A percentile compares a stretch with the other conserved stretches of the same genome.
phyloP scores from a whole-genome alignment of 495 filamentous ascomycete genomes.

The Elasticomyces elasticus region DNA sequence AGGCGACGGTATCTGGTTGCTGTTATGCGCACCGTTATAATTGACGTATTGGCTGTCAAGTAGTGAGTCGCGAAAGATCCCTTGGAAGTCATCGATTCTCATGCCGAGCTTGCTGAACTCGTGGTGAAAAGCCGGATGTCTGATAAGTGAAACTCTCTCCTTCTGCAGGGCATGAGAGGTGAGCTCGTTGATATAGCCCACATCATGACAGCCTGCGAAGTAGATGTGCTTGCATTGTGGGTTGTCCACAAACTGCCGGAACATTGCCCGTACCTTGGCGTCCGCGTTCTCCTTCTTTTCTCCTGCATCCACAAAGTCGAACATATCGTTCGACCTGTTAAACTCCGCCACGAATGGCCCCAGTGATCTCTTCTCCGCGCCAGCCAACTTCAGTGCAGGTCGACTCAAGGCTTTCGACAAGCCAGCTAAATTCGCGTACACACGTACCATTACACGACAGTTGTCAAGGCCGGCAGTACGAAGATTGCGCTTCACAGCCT shows the following conservation, averaged over 20 bases:
- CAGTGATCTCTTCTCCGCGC: slow-evolving; percentile 44
- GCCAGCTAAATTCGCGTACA: slow-evolving; percentile 49
- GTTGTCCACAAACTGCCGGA: slow-evolving; percentile 48
- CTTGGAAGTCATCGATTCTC: slow-evolving; percentile 25
- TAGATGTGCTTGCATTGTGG: slow-evolving; percentile 58
- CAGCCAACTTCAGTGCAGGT: slow-evolving; percentile 38
- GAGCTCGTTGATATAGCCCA: slow-evolving; percentile 47
- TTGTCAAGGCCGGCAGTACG: slow-evolving; percentile 32
- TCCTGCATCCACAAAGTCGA: slow-evolving; percentile 54
- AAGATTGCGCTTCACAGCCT: slow-evolving; percentile 42
- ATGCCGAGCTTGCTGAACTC: slow-evolving; percentile 26
- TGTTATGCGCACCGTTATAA: not conserved
- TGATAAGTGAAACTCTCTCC: slow-evolving; percentile 45
- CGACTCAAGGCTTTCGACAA: slow-evolving; percentile 43
- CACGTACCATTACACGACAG: slow-evolving; percentile 50
- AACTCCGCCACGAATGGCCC: slow-evolving; percentile 45
- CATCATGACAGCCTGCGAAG: slow-evolving; percentile 55
- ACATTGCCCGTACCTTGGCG: slow-evolving; percentile 51
- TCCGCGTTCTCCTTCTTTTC: slow-evolving; percentile 52
- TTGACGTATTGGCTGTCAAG: slow-evolving; percentile 6
- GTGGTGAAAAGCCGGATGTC: slow-evolving; percentile 24
- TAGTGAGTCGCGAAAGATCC: slow-evolving; percentile 23
- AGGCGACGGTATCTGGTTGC: slow-evolving; percentile 3
- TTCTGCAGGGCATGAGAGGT: slow-evolving; percentile 35
- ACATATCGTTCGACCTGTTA: slow-evolving; percentile 47